Base-by-base conservation (phyloP, 805 yeast species). In the Cyberlindnera saturnus region DNA sequence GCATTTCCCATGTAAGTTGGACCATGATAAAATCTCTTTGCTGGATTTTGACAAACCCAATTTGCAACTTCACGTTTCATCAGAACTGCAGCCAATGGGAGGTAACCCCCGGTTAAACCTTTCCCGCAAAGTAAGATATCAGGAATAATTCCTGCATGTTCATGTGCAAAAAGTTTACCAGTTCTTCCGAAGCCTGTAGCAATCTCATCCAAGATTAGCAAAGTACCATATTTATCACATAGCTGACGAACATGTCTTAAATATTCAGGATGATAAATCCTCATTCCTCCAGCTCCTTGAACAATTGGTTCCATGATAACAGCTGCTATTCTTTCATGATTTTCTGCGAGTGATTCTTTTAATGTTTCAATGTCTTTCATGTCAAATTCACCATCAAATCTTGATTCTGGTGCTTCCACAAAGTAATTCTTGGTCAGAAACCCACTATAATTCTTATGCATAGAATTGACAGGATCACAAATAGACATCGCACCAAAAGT, bases 241-340 rank as follows among this genome's bases (percentile, higher is more conserved):
- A 65, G 48, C 35, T 56, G 56, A 36, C 64, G 53, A 11, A 64
- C 64, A 33, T 57, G 56, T 34, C 59, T 63, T 19, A 61, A 43
- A 39, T 53, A 66, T 3, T 62, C 63, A 6, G 63, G 62, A 33
- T 59, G 57, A 28, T 66, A 66, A 11, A 64, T 53, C 35, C 56
- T 42, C 50, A 67, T 57, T 8, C 70, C 71, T 18, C 66, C 69
- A 31, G 69, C 71, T 20, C 71, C 70, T 51, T 67, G 71, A 34
- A 56, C 49, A 30, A 67, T 59, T 6, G 67, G 63, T 47, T 67
- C 70, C 41, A 66, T 41, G 7, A 67, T 62, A 14, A 65, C 55
- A 16, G 62, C 69, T 6, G 69, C 66, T 18, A 67, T 60, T 9
- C 49, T 50, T 17, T 56, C 56, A 29, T 60, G 62, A 44, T 64